Conservation (phyloP, 495 filamentous ascomycete genomes). For the Friedmanniomyces simplex region DNA sequence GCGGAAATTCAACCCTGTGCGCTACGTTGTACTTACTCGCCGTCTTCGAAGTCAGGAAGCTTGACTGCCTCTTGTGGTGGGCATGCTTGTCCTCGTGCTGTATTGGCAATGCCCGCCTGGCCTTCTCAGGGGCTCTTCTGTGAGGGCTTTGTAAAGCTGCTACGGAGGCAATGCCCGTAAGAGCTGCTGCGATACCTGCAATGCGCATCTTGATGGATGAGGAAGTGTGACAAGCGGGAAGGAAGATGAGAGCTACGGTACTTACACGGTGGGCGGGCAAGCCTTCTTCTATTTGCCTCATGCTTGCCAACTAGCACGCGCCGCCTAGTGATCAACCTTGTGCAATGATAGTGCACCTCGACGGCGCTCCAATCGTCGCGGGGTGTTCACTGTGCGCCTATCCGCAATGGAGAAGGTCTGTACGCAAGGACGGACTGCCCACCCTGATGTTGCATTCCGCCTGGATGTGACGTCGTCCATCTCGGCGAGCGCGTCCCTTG, state of each 20-base stretch:
- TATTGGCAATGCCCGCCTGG: constrained; percentile 1
- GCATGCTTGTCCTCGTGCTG: neutral
- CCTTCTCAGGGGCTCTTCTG: constrained; percentile 8
- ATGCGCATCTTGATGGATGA: neutral
- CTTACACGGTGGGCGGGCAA: neutral
- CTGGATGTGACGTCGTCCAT: neutral
- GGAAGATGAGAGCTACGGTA: neutral
- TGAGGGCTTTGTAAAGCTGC: constrained; percentile 13
- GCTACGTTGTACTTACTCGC: constrained; percentile 1
- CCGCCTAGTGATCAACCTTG: no score
- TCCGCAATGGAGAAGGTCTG: neutral
- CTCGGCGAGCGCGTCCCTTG: neutral
- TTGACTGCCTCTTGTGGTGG: constrained; percentile 9
- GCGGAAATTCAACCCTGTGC: neutral
- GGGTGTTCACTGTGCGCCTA: no score
- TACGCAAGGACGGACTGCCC: neutral
- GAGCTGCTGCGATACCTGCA: neutral
- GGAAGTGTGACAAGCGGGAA: neutral
- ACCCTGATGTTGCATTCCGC: neutral
- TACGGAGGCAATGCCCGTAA: constrained; percentile 6
- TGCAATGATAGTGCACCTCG: no score
- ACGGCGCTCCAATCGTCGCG: no score
- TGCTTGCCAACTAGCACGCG: no score
- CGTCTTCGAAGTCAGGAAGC: constrained; percentile 10
- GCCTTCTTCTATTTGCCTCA: neutral